Percentiles rank a stretch among this genome's conserved stretches.
phyloP scores from a whole-genome alignment of 768 basidiomycete genomes.

The Russula dissimulans region DNA sequence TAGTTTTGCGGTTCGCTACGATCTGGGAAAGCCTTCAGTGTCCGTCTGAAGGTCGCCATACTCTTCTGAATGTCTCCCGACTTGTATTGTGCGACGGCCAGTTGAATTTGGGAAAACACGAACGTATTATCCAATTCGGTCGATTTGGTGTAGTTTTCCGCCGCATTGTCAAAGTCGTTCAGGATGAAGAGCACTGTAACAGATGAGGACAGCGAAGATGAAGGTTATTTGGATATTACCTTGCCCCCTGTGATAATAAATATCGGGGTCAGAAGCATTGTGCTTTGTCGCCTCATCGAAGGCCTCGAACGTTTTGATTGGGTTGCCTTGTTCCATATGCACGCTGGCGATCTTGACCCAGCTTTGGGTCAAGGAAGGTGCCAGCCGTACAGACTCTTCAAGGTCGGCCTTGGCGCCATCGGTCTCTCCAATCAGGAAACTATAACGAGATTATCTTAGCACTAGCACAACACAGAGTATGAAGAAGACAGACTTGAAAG shows the following conservation, averaged over 20 bases:
- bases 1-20: slow-evolving; percentile 90
- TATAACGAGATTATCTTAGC: slow-evolving; percentile 23
- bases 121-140: slow-evolving; percentile 79
- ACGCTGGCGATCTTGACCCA: slow-evolving; percentile 96
- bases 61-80: slow-evolving; percentile 62
- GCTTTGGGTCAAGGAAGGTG: slow-evolving; percentile 69
- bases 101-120: slow-evolving; percentile 95
- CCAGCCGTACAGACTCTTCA: slow-evolving; percentile 59
- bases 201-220: neutral
- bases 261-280: slow-evolving; percentile 82
- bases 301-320: slow-evolving; percentile 74
- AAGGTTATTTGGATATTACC: slow-evolving; percentile 35
- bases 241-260: slow-evolving; percentile 98
- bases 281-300: slow-evolving; percentile 84
- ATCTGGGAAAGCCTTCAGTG: slow-evolving; percentile 76
- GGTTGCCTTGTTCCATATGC: slow-evolving; percentile 89
- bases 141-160: slow-evolving; percentile 85
- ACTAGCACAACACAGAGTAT: neutral
- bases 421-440: slow-evolving; percentile 85
- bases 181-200: slow-evolving; percentile 84
- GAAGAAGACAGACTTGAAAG: slow-evolving; percentile 68
- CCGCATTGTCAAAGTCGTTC: slow-evolving; percentile 77
- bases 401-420: slow-evolving; percentile 77
- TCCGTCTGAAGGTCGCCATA: slow-evolving; percentile 85
- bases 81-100: slow-evolving; percentile 97